Conservation (phyloP, 2,329 filamentous ascomycete genomes). For the Paramyrothecium sp. region DNA sequence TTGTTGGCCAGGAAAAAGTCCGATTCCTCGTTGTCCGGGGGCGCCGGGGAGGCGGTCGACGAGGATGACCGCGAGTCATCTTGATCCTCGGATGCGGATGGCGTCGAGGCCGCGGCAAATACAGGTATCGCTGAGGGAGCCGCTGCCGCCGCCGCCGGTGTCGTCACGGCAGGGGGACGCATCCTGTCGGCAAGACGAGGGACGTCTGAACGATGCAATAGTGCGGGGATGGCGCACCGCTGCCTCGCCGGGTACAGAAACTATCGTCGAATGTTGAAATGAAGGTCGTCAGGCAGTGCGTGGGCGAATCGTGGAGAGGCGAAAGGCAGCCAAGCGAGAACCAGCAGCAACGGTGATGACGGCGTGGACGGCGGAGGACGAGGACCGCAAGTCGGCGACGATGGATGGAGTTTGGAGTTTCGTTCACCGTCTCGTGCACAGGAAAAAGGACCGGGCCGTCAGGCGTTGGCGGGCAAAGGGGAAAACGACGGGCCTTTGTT, state of each 20-base stretch:
- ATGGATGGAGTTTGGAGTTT: too few species aligned
- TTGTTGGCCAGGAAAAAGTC: slow-evolving; percentile 89
- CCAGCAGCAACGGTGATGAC: too few species aligned
- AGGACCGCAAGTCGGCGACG: too few species aligned
- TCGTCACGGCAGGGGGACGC: not conserved
- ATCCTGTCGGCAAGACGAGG: not conserved
- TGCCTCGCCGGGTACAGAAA: slow-evolving; percentile 4
- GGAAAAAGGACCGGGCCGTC: too few species aligned
- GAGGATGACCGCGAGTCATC: slow-evolving; percentile 61
- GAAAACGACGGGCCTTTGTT: too few species aligned
- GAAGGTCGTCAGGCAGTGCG: too few species aligned
- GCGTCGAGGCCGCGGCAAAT: slow-evolving; percentile 16
- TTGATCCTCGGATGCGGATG: slow-evolving; percentile 30
- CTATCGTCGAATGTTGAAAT: too few species aligned
- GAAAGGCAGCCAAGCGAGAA: too few species aligned
- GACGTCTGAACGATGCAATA: not conserved
- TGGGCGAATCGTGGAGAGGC: too few species aligned
- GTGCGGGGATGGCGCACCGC: not conserved
- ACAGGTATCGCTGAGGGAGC: not conserved
- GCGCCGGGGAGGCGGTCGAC: slow-evolving; percentile 72
- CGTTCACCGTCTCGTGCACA: too few species aligned
- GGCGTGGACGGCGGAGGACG: too few species aligned
- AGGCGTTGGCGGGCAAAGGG: too few species aligned
- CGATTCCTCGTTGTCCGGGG: slow-evolving; percentile 84
- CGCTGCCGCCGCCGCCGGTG: slow-evolving; percentile 19